Evolutionary conservation across 805 yeast species (phyloP), one percentile per base, ranked within the genome.

Genomic region (Yamadazyma nakazawae): DNA sequence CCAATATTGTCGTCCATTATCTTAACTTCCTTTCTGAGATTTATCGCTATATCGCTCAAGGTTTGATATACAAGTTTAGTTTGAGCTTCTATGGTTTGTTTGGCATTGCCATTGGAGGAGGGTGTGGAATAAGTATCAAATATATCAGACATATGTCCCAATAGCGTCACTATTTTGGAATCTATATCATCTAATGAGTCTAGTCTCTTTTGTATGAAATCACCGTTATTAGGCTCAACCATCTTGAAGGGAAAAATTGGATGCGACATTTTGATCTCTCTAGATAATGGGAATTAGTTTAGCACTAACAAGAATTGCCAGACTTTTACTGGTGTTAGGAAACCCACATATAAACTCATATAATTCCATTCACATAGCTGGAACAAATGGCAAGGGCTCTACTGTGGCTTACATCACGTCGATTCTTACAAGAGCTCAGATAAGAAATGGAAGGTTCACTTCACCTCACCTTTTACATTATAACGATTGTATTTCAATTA

Each of bases 351-450:
- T 62, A 10, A 51, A 61, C 13, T 55, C 67, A 4, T 80, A 81
- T 58, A 78, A 79, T 50, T 82, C 89, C 0, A 70, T 94, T n/a
- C 99, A 94, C 60, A 77, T 94, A 3, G 97, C 97, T 0, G 99
- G 99, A 0, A 92, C 99, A 8, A 92, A 92, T 60, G 99, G 99
- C 0, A 92, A 92, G 60, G 99, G 99, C 0, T 90, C 97, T 0
- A 87, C 91, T 0, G 82, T 96, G 48, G 83, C 97, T 0, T 91
- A 90, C 60, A 48, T 94, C 8, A 75, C 89, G 3, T 80, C 89
- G 14, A 72, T 84, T 2, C 63, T 91, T 21, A 72, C 79, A 17
- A 61, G 63, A 12, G 71, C 79, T 18, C 69, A 67, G 1, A 64
- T 78, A 35, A 59, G 64, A 24, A 80, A 82, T 43, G 98, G 98